Base-by-base conservation (phyloP, 75 land plant genomes). In the Pinus tabuliformis region DNA sequence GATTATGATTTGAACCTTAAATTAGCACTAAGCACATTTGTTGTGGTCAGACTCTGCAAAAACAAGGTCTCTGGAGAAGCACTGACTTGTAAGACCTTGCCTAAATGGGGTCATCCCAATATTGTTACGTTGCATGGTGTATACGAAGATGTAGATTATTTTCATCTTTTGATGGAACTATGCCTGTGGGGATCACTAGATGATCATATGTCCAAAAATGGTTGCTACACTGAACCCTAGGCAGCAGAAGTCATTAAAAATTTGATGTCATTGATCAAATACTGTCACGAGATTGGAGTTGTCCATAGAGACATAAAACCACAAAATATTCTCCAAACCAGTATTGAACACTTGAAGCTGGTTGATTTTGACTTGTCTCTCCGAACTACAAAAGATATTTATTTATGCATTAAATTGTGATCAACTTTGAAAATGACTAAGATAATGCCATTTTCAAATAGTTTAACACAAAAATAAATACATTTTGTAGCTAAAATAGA, bases 161-260 rank as follows among this genome's bases (percentile, higher is more conserved):
- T 95, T 56, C 91, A 91, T 80, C 83, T 95, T 57, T 90, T 95
- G 58, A 95, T 93, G 94, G 98, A 95, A 63, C 74, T 94, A 36
- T 95, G 98, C 77, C 62, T 85, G 9, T 87, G 94, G 9, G 98
- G 98, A 16, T 80, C 86, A 22, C 84, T 95, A 72, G 56, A 91
- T 62, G 91, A 93, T 57, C 77, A 82, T 30, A 91, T 95, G 85
- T 74, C 75, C 6, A 79, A 87, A 59, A 83, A 77, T 71, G 91
- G 90, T 18, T 80, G 76, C 52, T 88, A 83, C 60, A 42, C 86
- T 18, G 96, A 93, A 76, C 81, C 75, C 16, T 75, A 82, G 21
- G 92, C 94, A 6, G 96, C 96, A 64, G 82, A 76, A 60, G 60
- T 93, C 62, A 68, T 89, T 6, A 89, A 84, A 77, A 88, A 93